phyloP scores from a whole-genome alignment of 768 basidiomycete genomes.

The Tulasnella sp. region DNA sequence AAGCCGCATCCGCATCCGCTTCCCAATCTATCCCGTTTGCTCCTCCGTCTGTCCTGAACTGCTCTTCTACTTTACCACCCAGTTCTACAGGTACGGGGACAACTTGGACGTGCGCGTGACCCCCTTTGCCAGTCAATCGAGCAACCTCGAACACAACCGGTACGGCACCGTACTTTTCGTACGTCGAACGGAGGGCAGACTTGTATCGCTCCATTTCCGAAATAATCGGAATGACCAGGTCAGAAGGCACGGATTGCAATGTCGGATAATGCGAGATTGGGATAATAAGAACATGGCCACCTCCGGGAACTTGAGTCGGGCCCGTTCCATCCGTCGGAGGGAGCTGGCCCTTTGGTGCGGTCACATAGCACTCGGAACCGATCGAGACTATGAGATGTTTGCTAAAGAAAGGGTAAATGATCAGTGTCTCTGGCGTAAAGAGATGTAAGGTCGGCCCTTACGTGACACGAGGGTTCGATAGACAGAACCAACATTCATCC shows the following conservation, averaged over 20 bases:
- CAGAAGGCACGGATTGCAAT: constrained; percentile 71
- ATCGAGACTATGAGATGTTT: constrained; percentile 96
- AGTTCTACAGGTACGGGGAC: constrained; percentile 66
- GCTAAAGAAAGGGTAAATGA: constrained; percentile 42
- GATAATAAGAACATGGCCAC: constrained; percentile 87
- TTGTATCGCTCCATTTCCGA: constrained; percentile 84
- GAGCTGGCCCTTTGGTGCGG: constrained; percentile 94
- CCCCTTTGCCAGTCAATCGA: constrained; percentile 76
- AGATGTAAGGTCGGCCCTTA: constrained; percentile 42
- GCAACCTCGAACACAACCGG: constrained; percentile 87
- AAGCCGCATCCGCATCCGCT: constrained; percentile 59
- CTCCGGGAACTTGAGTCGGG: constrained; percentile 70
- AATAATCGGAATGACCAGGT: constrained; percentile 68
- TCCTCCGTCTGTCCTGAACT: constrained; percentile 69
- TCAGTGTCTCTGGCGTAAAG: neutral
- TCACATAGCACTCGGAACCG: constrained; percentile 89
- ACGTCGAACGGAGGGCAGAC: constrained; percentile 65
- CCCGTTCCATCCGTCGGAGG: constrained; percentile 65
- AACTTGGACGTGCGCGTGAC: constrained; percentile 90
- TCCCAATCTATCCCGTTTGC: constrained; percentile 71
- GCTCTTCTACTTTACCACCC: constrained; percentile 59
- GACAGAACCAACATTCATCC: constrained; percentile 97
- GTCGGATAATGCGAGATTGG: constrained; percentile 94
- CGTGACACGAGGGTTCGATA: constrained; percentile 90
- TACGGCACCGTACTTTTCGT: constrained; percentile 61